phyloP scores from a whole-genome alignment of 164 flowering plant species.

The Vitis amurensis region DNA sequence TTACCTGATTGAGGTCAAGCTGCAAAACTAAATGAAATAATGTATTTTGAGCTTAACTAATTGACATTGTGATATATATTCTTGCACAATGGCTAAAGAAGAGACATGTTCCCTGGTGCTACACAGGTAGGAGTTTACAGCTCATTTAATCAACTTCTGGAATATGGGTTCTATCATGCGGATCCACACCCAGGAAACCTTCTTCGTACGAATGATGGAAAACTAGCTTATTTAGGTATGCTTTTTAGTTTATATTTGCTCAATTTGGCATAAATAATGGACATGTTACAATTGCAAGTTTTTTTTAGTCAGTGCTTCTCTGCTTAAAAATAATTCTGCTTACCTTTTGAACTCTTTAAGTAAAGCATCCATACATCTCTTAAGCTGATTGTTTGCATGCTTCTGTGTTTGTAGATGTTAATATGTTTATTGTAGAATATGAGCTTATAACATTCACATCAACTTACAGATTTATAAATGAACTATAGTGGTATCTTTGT shows the following conservation, averaged over 20 bases:
- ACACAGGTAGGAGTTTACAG: conserved; percentile 92
- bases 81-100: background rate
- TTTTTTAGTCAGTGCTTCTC: no score
- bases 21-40: conserved; percentile 2
- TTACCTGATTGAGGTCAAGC: conserved; percentile 79
- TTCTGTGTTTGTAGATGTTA: background rate
- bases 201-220: conserved; percentile 85
- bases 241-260: background rate
- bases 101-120: conserved; percentile 13
- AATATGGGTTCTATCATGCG: conserved; percentile 96
- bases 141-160: conserved; percentile 95
- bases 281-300: background rate
- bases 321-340: background rate
- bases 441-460: background rate
- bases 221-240: conserved; percentile 91
- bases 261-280: background rate
- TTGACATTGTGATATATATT: background rate
- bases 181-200: conserved; percentile 99
- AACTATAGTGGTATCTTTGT: no score
- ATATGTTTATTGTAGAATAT: background rate
- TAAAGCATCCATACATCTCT: background rate
- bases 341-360: background rate
- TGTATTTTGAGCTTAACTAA: conserved; percentile 1
- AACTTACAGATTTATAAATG: background rate
- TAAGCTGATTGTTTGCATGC: background rate